Evolutionary conservation across 208 protist genomes (phyloP), one percentile per base, ranked within the genome.

Genomic region (Crithidia sp.): DNA sequence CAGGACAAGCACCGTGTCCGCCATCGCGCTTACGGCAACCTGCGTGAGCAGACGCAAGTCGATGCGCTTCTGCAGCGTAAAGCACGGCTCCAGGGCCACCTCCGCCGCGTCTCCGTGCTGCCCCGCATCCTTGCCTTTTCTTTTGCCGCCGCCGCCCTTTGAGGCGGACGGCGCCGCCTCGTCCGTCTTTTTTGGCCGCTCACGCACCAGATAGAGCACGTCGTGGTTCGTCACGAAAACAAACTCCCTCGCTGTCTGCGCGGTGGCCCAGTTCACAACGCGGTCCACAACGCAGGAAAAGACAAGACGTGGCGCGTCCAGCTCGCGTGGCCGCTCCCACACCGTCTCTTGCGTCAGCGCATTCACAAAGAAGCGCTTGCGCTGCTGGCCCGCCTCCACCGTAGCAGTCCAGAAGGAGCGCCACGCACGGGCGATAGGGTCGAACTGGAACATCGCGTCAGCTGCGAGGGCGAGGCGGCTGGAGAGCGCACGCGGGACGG

Each of bases 1-100:
- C 41, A 96, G 40, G n/a, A 92, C 49, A 5, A 94, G 37, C 62
- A 92, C 58, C 8, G 83, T 79, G 71, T 96, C 91, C 3, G 91
- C 91, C 37, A 83, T 86, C 17, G 67, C 70, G 10, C 83, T 90
- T 6, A 94, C 58, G 43, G 84, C 86, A 37, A 96, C 72, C 8
- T 84, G 82, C 9, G 79, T 71, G 14, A 96, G 76, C 3, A 92
- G 81, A 7, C 88, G 85, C 54, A 96, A 41, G 67, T 92, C 87
- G 19, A 96, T 60, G 8, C 86, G 84, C 58, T 93, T 93, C 17
- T 84, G 73, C 9, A 93, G 64, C 12, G 73, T 68, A 43, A 77
- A 67, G 44, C 45, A 70, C n/a, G 67, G 66, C 45, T 62, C 63
- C 65, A 74, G 45, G 5, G 71, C 7, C 12, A 70, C 43, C 41